phyloP scores from a whole-genome alignment of 1,139 yeast genomes.

The Debaryomyces nepalensis region DNA sequence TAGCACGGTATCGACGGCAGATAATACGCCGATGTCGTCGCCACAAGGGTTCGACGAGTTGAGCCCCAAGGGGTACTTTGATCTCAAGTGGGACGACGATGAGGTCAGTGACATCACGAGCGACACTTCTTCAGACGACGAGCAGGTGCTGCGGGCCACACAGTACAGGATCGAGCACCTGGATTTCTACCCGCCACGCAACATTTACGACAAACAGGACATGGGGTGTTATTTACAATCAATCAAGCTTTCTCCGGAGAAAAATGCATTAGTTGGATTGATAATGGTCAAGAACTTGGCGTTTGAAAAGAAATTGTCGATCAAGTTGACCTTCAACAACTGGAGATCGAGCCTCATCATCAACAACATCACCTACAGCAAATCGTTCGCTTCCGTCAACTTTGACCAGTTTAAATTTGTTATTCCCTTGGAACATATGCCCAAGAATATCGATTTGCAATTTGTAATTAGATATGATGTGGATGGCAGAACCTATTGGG shows the following conservation, averaged over 20 bases:
- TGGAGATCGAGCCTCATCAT: slow-evolving; percentile 42
- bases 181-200: slow-evolving; percentile 13
- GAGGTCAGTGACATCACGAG: slow-evolving; percentile 19
- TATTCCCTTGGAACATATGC: slow-evolving; percentile 36
- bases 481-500: slow-evolving; percentile 35
- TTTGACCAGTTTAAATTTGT: slow-evolving; percentile 46
- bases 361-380: slow-evolving; percentile 32
- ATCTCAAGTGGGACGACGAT: slow-evolving; percentile 23
- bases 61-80: slow-evolving; percentile 18
- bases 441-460: slow-evolving; percentile 24
- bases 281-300: slow-evolving; percentile 44
- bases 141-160: slow-evolving; percentile 3
- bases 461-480: slow-evolving; percentile 34
- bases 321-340: slow-evolving; percentile 43
- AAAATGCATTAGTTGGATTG: slow-evolving; percentile 31
- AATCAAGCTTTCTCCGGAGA: slow-evolving; percentile 19
- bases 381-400: slow-evolving; percentile 29
- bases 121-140: slow-evolving; percentile 18
- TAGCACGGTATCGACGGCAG: slow-evolving; percentile 38
- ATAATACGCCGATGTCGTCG: slow-evolving; percentile 40
- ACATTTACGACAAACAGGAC: slow-evolving; percentile 13
- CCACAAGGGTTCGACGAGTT: slow-evolving; percentile 31
- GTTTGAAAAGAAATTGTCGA: slow-evolving; percentile 39
- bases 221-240: slow-evolving; percentile 16
- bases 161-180: slow-evolving; percentile 14